Conservation (phyloP, 1,284 basidiomycete species). For the Sporisorium iseilematis-ciliati region DNA sequence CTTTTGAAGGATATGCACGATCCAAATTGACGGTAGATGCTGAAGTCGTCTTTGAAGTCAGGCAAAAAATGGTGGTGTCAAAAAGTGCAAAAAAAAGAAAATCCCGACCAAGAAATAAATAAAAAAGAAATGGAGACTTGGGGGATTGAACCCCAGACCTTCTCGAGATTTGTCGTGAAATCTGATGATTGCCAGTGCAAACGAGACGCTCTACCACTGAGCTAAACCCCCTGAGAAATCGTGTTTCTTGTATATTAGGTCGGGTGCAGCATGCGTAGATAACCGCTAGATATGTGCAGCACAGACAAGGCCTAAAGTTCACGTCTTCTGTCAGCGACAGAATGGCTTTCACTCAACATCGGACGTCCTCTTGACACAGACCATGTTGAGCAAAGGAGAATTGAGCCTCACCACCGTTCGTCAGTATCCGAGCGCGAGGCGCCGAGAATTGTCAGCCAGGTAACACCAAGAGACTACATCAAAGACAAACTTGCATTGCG, state of each 20-base stretch:
- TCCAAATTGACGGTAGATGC: background rate
- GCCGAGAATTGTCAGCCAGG: too few relatives aligned
- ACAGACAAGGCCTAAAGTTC: too few relatives aligned
- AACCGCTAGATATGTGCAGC: too few relatives aligned
- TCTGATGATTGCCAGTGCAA: conserved; percentile 21
- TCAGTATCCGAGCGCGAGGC: too few relatives aligned
- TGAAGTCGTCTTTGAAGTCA: background rate
- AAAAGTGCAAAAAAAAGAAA: conserved; percentile 12
- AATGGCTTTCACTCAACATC: background rate
- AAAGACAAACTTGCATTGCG: too few relatives aligned
- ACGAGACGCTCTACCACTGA: conserved; percentile 53
- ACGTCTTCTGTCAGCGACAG: too few relatives aligned
- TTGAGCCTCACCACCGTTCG: background rate
- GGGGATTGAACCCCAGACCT: conserved; percentile 56
- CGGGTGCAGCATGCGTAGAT: too few relatives aligned
- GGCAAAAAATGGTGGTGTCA: conserved; percentile 7
- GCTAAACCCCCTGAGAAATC: conserved; percentile 48
- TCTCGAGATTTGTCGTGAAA: conserved; percentile 24
- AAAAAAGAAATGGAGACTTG: conserved; percentile 33
- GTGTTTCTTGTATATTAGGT: too few relatives aligned
- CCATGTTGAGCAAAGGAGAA: too few relatives aligned
- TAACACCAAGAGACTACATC: too few relatives aligned
- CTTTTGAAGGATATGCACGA: too few relatives aligned
- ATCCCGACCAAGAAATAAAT: conserved; percentile 2
- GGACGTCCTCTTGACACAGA: background rate